Base-by-base conservation (phyloP, 2,329 filamentous ascomycete species). In the Nigrospora sphaerica region DNA sequence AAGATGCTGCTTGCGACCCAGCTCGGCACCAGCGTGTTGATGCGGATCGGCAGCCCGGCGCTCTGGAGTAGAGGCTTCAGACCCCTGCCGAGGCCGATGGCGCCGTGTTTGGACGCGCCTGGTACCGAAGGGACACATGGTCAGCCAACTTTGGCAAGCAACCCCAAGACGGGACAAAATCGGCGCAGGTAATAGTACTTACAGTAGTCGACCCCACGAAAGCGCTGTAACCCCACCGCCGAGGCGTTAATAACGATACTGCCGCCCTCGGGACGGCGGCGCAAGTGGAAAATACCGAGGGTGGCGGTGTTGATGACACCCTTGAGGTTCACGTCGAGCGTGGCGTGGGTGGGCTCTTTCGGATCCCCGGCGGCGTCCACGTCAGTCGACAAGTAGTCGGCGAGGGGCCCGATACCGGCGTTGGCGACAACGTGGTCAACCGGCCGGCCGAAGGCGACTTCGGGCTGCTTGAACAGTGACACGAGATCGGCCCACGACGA, bases 371-470 rank as follows among this genome's bases (percentile, higher is more conserved):
- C 66, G 18, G 65, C 69, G 42, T 79, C 72, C 10, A 73, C 58
- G 13, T 68, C 67, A 3, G 68, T 62, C 5, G 63, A 62, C 2
- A 78, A 49, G 49, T 75, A 78, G 53, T 74, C 59, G 3, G 65
- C 64, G 4, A 64, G 64, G 11, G 72, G 69, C 0, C 62, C 64
- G 31, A 81, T 62, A 13, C 80, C 79, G 0, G 80, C 80, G 52
- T 82, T 83, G 45, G 85, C 81, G 57, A 90, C 88, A 7, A 88
- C 87, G 60, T 86, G 79, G 37, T 87, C 86, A 49, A 91, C 78
- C 50, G 23, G 23, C 32, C 88, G 85, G 57, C 90, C 86, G 51
- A 86, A 78, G 45, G 86, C 81, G 11, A 69, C 60, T 46, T 71
- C 68, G 2, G 76, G 62, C 44, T 67, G 60, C 46, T 72, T 71